Base-by-base conservation (phyloP, 1,284 basidiomycete genomes). In the Afroboletus lepidellus region DNA sequence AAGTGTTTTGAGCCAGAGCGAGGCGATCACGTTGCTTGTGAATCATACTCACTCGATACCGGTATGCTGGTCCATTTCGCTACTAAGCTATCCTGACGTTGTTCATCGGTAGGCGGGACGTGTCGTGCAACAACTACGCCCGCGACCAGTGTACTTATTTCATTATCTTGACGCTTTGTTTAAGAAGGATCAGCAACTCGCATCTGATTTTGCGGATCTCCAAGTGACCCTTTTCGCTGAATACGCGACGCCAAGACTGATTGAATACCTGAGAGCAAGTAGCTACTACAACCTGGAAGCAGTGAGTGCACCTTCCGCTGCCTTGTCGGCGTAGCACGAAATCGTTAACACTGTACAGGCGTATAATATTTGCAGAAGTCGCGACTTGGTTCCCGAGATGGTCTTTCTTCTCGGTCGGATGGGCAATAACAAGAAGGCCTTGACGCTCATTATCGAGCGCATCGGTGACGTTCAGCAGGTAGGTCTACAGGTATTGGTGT, bases 1-100 rank as follows among this genome's bases (percentile, higher is more conserved):
- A 20, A 66, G 69, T 11, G 65, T 69, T 27, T 69, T 73, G 42
- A 71, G 62, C 34, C 72, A 77, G 27, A 83, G 84, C 41, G 78
- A 87, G 21, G 93, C 94, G 0, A 94, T 99, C 54, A 79, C 81
- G 43, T 69, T 99, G 41, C 79, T 99, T 16, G 95, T 99, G 8
- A 88, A 98, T 60, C 94, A 99, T 67, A 92, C 91, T 0, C 91
- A 97, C 65, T 95, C 96, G 13, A 98, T 99, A 66, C 94, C 94
- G 5, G 94, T 94, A 58, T 60, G 86, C 73, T 32, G 13, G 41
- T 44, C 18, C 4, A 7, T 37, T 15, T n/a, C 21, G 16, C 18
- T 24, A 13, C 7, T 37, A 7, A 24, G 6, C 21, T 16, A 13
- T 25, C 21, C 47, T 49, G 25, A 58, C 11, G 6, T 30, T 56